Evolutionary conservation across 2,329 filamentous ascomycete species (phyloP).

Genomic region (Cordyceps sp.): DNA sequence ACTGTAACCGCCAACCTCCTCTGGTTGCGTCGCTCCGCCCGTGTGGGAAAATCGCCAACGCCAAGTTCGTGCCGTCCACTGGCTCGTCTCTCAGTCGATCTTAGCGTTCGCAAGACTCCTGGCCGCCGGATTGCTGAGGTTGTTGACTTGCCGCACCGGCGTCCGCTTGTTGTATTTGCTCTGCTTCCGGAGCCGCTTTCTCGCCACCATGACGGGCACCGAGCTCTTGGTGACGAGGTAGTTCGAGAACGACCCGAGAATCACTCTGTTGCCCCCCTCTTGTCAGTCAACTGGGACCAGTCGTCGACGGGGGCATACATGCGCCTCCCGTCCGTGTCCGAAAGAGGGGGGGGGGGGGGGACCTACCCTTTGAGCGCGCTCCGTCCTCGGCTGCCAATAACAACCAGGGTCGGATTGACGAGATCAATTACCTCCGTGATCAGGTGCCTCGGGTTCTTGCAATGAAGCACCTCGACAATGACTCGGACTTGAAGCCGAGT

Average conservation of each 20-base stretch:
- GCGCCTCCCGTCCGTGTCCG: background rate
- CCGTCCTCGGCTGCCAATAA: conserved; percentile 79
- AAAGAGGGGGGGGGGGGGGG: background rate
- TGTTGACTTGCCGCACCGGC: conserved; percentile 62
- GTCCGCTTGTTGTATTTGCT: conserved; percentile 59
- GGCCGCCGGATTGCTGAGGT: conserved; percentile 53
- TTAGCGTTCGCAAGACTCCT: conserved; percentile 55
- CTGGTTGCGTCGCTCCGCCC: too few relatives aligned
- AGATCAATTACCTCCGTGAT: conserved; percentile 96
- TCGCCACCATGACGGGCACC: conserved; percentile 93
- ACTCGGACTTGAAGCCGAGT: conserved; percentile 85
- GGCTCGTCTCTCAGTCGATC: conserved; percentile 37
- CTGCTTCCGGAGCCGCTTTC: conserved; percentile 78
- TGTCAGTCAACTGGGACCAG: background rate
- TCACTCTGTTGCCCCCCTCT: conserved; percentile 40
- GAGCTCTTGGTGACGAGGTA: conserved; percentile 95
- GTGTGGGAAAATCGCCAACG: too few relatives aligned
- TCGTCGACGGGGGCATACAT: background rate
- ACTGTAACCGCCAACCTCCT: too few relatives aligned
- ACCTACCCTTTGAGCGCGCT: conserved; percentile 84
- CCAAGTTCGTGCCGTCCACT: background rate
- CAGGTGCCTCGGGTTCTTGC: conserved; percentile 92
- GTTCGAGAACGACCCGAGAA: conserved; percentile 92
- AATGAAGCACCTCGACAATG: conserved; percentile 91
- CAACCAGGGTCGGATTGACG: conserved; percentile 78